Evolutionary conservation across 495 filamentous ascomycete species (phyloP).

Genomic region (Hyaloscypha bicolor): DNA sequence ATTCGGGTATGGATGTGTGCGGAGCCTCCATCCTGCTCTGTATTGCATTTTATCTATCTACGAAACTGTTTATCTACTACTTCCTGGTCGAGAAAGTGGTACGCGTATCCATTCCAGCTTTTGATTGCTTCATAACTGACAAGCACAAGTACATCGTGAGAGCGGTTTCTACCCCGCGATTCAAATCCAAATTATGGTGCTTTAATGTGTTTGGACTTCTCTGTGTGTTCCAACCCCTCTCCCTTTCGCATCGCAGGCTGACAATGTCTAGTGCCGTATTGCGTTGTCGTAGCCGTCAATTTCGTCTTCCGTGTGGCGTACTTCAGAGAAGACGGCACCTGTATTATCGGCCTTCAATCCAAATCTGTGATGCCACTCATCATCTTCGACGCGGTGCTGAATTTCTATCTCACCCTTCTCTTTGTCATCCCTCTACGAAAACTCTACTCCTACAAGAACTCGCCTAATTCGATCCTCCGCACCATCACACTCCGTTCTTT

Average conservation of each 20-base stretch:
- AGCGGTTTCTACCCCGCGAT: slow-evolving; percentile 39
- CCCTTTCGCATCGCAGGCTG: neutral
- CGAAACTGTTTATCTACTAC: slow-evolving; percentile 55
- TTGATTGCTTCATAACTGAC: slow-evolving; percentile 8
- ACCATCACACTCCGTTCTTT: slow-evolving; percentile 49
- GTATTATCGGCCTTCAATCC: slow-evolving; percentile 54
- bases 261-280: slow-evolving; percentile 31
- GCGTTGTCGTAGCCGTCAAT: slow-evolving; percentile 45
- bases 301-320: slow-evolving; percentile 40
- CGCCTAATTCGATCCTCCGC: slow-evolving; percentile 31
- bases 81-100: slow-evolving; percentile 58
- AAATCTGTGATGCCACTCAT: slow-evolving; percentile 54
- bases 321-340: slow-evolving; percentile 40
- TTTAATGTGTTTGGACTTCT: slow-evolving; percentile 57
- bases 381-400: slow-evolving; percentile 47
- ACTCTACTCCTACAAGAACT: slow-evolving; percentile 36
- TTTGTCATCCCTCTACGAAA: slow-evolving; percentile 50
- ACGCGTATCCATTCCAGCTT: slow-evolving; percentile 20
- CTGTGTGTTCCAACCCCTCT: slow-evolving; percentile 33
- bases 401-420: slow-evolving; percentile 54
- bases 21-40: slow-evolving; percentile 50
- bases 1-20: slow-evolving; percentile 43
- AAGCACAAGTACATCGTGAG: slow-evolving; percentile 48
- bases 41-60: slow-evolving; percentile 48
- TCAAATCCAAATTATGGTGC: slow-evolving; percentile 50